Evolutionary conservation across 1,284 basidiomycete genomes (phyloP).

Genomic region (Polyporus tsugae): DNA sequence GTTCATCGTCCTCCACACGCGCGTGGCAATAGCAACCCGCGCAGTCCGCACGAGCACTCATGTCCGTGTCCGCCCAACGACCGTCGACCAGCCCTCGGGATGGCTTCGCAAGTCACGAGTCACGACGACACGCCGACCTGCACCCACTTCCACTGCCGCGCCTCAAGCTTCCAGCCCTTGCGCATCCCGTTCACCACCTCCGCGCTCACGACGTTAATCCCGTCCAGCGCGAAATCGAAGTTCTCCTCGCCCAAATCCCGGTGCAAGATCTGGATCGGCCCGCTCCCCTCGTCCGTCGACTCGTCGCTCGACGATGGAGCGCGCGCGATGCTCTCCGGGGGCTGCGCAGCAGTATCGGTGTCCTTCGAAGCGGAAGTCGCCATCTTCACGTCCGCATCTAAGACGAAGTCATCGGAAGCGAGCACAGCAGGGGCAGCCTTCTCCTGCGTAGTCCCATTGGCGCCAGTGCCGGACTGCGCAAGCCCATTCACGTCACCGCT

Average conservation of each 20-base stretch:
- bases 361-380: background rate
- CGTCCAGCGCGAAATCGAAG: conserved; percentile 40
- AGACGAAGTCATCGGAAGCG: background rate
- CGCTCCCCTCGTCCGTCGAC: conserved; percentile 23
- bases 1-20: background rate
- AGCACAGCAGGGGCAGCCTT: background rate
- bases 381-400: background rate
- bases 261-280: conserved; percentile 37
- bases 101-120: background rate
- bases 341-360: background rate
- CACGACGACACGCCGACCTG: conserved; percentile 32
- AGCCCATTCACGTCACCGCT: background rate
- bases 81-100: background rate
- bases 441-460: background rate
- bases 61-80: background rate
- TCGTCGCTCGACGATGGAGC: conserved; percentile 25
- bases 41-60: too few relatives aligned
- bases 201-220: conserved; percentile 34
- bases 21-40: too few relatives aligned
- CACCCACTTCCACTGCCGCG: conserved; percentile 38
- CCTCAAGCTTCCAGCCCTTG: conserved; percentile 38
- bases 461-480: background rate
- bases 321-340: conserved; percentile 2
- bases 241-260: conserved; percentile 37
- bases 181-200: conserved; percentile 35